A percentile compares a stretch with the other conserved stretches of the same genome.
Conservation (phyloP, 2,329 filamentous ascomycete species). For the Trichoderma sp. region DNA sequence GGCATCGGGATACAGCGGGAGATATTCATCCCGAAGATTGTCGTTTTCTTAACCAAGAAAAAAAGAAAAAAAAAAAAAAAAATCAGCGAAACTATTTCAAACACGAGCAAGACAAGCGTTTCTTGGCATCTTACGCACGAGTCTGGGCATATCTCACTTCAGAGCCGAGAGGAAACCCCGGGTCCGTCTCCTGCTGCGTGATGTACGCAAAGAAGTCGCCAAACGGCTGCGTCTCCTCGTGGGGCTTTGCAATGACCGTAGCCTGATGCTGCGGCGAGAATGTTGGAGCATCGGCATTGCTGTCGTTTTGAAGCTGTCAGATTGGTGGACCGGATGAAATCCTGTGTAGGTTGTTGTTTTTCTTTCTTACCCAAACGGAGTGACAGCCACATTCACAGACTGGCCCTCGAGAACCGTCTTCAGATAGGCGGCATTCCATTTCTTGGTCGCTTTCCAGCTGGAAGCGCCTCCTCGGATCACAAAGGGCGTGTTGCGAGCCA, state of each 20-base stretch:
- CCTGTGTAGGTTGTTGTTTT: neutral
- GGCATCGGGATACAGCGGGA: conserved; percentile 58
- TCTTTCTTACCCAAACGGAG: conserved; percentile 59
- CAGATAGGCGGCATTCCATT: conserved; percentile 63
- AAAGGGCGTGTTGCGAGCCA: conserved; percentile 71
- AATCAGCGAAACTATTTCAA: neutral
- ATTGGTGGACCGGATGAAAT: neutral
- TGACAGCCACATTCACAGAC: conserved; percentile 71
- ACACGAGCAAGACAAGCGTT: neutral
- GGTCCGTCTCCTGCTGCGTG: conserved; percentile 51
- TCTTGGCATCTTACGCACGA: conserved; percentile 46
- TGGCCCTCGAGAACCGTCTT: conserved; percentile 51
- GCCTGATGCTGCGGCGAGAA: conserved; percentile 28
- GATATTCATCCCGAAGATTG: conserved; percentile 73
- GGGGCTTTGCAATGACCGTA: conserved; percentile 65
- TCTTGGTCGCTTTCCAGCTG: conserved; percentile 59
- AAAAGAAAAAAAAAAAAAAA: neutral
- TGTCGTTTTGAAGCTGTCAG: conserved; percentile 18
- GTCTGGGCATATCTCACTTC: conserved; percentile 73
- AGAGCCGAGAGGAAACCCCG: conserved; percentile 27
- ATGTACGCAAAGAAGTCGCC: conserved; percentile 59
- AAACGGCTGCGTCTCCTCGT: conserved; percentile 64
- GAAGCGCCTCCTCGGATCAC: conserved; percentile 62
- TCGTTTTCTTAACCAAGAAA: conserved; percentile 61
- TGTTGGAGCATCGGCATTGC: conserved; percentile 39